phyloP scores from a whole-genome alignment of 805 yeast genomes.

The Metschnikowia lunata region DNA sequence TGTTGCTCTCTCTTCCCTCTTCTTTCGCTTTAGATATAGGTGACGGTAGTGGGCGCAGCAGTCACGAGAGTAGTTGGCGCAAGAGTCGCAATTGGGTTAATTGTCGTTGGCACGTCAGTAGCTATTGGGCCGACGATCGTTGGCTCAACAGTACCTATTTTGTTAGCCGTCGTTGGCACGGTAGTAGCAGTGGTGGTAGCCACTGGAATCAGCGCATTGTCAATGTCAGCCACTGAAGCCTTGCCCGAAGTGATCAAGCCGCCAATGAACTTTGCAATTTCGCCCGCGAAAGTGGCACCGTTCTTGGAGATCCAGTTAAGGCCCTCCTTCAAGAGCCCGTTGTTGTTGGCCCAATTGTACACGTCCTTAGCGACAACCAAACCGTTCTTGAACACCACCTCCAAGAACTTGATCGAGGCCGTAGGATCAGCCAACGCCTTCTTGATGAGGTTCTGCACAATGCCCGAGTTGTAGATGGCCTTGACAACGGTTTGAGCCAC shows the following conservation, averaged over 20 bases:
- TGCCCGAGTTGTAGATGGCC: conserved; percentile 33
- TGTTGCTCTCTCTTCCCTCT: too few species aligned
- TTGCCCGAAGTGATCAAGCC: conserved; percentile 22
- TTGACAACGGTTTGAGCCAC: conserved; percentile 26
- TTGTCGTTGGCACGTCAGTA: conserved; percentile 14
- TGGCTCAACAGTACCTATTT: too few species aligned
- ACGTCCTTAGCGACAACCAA: conserved; percentile 31
- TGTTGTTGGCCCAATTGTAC: conserved; percentile 33
- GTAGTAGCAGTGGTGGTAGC: conserved; percentile 17
- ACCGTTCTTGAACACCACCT: conserved; percentile 32
- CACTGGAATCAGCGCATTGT: conserved; percentile 18
- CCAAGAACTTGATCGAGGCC: conserved; percentile 29
- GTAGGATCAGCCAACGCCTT: conserved; percentile 37
- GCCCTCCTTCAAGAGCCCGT: conserved; percentile 30
- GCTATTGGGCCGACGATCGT: too few species aligned
- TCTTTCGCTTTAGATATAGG: too few species aligned
- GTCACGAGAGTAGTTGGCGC: too few species aligned
- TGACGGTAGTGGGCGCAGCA: too few species aligned
- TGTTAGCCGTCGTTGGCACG: conserved; percentile 6
- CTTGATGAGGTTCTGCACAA: conserved; percentile 26
- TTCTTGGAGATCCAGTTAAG: conserved; percentile 22
- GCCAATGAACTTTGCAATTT: conserved; percentile 27
- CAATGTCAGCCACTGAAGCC: conserved; percentile 24
- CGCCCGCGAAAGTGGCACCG: conserved; percentile 25
- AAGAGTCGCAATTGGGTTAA: too few species aligned